These are phyloP conservation scores for Auricularia cornea DNA, from an alignment of 768 basidiomycete genomes.

Conservation along the genomic window DNA sequence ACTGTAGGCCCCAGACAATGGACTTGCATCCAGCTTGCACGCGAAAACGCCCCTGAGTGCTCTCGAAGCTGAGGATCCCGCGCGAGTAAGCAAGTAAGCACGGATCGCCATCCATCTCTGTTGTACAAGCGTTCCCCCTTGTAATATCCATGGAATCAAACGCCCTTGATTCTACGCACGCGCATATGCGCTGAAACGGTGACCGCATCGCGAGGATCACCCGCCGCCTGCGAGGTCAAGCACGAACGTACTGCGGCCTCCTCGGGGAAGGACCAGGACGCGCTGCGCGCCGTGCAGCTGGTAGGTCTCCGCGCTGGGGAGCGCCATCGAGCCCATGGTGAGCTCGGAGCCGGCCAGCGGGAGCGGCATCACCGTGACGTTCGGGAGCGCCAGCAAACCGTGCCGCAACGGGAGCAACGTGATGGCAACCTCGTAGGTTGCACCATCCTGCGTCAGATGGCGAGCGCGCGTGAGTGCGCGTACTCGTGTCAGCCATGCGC, in stretches of 20 bases:
- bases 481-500: background rate
- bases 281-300: constrained; percentile 80
- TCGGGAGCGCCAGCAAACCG: constrained; percentile 71
- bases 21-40: too few species aligned
- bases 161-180: too few species aligned
- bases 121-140: too few species aligned
- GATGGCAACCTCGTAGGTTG: constrained; percentile 49
- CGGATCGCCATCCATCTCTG: too few species aligned
- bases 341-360: constrained; percentile 38
- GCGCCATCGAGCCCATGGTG: constrained; percentile 48
- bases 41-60: too few species aligned
- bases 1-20: too few species aligned
- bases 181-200: too few species aligned
- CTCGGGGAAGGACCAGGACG: constrained; percentile 73
- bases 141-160: too few species aligned
- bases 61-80: too few species aligned
- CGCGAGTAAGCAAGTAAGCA: too few species aligned
- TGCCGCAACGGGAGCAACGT: constrained; percentile 84
- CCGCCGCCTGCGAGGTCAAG: constrained; percentile 53
- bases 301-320: constrained; percentile 69
- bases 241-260: constrained; percentile 73
- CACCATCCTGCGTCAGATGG: constrained; percentile 42
- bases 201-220: background rate
- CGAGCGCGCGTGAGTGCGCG: constrained; percentile 2
- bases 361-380: constrained; percentile 55